A percentile compares a stretch with the other conserved stretches of the same genome.
Evolutionary conservation across 306 rosid species (phyloP).

Genomic region (Biancaea sappan): DNA sequence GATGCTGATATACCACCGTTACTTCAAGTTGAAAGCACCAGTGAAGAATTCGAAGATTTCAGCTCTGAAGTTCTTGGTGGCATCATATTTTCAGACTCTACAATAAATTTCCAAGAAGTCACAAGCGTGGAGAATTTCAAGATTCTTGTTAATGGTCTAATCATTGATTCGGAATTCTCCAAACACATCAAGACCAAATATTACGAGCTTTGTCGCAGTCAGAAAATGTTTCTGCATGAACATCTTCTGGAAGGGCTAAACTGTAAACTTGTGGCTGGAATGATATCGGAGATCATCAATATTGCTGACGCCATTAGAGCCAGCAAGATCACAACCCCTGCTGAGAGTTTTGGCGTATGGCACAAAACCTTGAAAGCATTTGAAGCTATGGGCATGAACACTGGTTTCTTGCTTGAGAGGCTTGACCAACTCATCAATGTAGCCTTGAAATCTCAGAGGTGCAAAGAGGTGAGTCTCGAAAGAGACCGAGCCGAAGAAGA

Average conservation of each 20-base stretch:
- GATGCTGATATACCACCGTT: not conserved
- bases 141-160: conserved; percentile 45
- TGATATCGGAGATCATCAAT: conserved; percentile 54
- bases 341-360: conserved; percentile 44
- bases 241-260: conserved; percentile 56
- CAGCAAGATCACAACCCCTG: conserved; percentile 46
- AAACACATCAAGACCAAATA: conserved; percentile 44
- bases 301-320: conserved; percentile 64
- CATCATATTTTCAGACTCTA: conserved; percentile 40
- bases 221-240: conserved; percentile 57
- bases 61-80: conserved; percentile 36
- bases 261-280: conserved; percentile 49
- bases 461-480: conserved; percentile 31
- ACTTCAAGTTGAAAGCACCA: conserved; percentile 37
- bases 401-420: conserved; percentile 49
- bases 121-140: conserved; percentile 46
- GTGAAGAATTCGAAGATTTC: conserved; percentile 30
- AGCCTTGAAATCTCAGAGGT: conserved; percentile 34
- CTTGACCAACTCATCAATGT: conserved; percentile 39
- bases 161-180: conserved; percentile 51
- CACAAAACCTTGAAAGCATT: conserved; percentile 49
- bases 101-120: conserved; percentile 42
- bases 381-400: conserved; percentile 58
- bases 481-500: conserved; percentile 36
- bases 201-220: conserved; percentile 60